Evolutionary conservation across 2,329 filamentous ascomycete species (phyloP).

Genomic region (Fusarium burgessii): DNA sequence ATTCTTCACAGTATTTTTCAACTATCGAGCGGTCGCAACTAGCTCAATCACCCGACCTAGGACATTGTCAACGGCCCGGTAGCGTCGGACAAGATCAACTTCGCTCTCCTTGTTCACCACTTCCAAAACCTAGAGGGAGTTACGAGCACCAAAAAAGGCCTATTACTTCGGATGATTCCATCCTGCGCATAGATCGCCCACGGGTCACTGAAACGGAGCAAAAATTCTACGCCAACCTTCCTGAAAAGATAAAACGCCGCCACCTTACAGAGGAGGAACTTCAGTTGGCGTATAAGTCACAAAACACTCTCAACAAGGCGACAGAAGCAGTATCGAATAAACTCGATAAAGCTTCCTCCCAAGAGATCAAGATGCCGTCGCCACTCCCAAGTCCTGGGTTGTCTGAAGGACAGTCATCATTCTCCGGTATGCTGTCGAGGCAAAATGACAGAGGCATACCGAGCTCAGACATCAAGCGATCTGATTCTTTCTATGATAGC

Average conservation of each 20-base stretch:
- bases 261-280: slow-evolving; percentile 81
- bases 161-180: slow-evolving; percentile 34
- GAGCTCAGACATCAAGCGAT: slow-evolving; percentile 48
- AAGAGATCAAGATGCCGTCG: slow-evolving; percentile 40
- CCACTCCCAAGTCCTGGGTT: slow-evolving; percentile 40
- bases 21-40: slow-evolving; percentile 77
- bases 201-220: slow-evolving; percentile 66
- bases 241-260: slow-evolving; percentile 77
- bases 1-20: slow-evolving; percentile 73
- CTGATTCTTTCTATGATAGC: slow-evolving; percentile 72
- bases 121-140: slow-evolving; percentile 29
- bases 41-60: slow-evolving; percentile 57
- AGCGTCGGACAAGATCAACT: slow-evolving; percentile 38
- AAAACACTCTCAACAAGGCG: slow-evolving; percentile 49
- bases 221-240: slow-evolving; percentile 76
- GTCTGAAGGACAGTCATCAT: slow-evolving; percentile 34
- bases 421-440: slow-evolving; percentile 45
- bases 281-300: slow-evolving; percentile 59
- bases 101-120: slow-evolving; percentile 16
- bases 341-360: slow-evolving; percentile 42
- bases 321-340: slow-evolving; percentile 49
- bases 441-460: slow-evolving; percentile 32
- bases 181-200: slow-evolving; percentile 39
- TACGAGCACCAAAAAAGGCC: slow-evolving; percentile 34
- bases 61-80: slow-evolving; percentile 27